These are phyloP conservation scores for Bacidia gigantensis DNA, from an alignment of 495 filamentous ascomycete species.

Conservation along the genomic window DNA sequence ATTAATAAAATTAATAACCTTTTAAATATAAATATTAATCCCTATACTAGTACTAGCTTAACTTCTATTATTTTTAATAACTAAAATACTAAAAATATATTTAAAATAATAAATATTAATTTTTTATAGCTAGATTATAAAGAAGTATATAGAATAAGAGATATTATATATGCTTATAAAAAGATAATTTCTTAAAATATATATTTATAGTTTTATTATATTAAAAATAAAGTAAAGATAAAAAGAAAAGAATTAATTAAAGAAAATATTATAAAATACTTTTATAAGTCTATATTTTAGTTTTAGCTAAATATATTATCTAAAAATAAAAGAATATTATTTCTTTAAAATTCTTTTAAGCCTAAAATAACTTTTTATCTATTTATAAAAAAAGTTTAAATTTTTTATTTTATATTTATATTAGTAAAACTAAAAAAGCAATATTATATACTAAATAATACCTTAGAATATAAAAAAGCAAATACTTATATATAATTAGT, in stretches of 20 bases:
- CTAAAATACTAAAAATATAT: background rate
- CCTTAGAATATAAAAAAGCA: background rate
- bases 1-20: background rate
- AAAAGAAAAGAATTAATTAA: too few relatives aligned
- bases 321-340: background rate
- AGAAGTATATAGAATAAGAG: background rate
- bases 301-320: background rate
- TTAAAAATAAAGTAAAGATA: background rate
- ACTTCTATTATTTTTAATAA: background rate
- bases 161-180: background rate
- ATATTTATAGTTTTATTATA: background rate
- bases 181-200: background rate
- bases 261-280: background rate
- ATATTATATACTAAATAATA: background rate
- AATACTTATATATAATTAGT: background rate
- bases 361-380: background rate
- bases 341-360: background rate
- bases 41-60: too few relatives aligned
- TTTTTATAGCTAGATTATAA: background rate
- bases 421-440: background rate
- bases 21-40: background rate
- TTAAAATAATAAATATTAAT: background rate
- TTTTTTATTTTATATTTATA: background rate
- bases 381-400: background rate
- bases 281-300: background rate